Conservation (phyloP, 2,329 filamentous ascomycete species). For the Clonostachys rosea region DNA sequence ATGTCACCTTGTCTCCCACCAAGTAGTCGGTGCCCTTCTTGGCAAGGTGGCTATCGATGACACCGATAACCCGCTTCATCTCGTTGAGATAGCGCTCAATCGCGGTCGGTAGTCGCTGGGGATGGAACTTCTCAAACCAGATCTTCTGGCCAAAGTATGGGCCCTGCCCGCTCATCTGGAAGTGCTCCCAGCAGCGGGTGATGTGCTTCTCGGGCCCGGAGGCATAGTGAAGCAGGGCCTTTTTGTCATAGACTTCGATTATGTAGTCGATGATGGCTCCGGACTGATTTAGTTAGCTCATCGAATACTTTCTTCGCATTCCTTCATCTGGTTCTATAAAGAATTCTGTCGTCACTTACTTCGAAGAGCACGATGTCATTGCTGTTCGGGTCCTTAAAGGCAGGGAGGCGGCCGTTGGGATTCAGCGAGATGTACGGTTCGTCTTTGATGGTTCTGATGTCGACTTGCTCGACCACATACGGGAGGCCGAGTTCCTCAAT, state of each 20-base stretch:
- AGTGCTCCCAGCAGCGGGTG: background rate
- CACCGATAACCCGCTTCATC: constrained; percentile 16
- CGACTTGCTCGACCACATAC: constrained; percentile 9
- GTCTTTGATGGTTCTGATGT: constrained; percentile 14
- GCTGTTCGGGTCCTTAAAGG: constrained; percentile 24
- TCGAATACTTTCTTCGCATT: background rate
- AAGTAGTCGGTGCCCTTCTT: constrained; percentile 20
- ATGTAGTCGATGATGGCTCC: constrained; percentile 18
- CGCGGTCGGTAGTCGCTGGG: constrained; percentile 2
- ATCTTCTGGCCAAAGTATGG: constrained; percentile 36
- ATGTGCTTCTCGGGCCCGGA: background rate
- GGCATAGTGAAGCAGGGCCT: constrained; percentile 5
- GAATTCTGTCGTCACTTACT: background rate
- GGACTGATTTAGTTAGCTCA: constrained; percentile 5
- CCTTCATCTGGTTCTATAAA: too few species aligned
- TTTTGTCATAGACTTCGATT: constrained; percentile 15
- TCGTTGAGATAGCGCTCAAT: constrained; percentile 20
- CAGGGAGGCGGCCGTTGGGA: constrained; percentile 24
- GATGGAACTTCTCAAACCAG: constrained; percentile 21
- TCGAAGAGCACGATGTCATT: constrained; percentile 20
- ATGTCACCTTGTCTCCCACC: constrained; percentile 34
- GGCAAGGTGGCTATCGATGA: constrained; percentile 12
- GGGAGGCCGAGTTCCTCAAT: constrained; percentile 16
- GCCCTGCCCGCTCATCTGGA: constrained; percentile 24
- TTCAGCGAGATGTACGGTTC: constrained; percentile 16